Evolutionary conservation across 2,329 filamentous ascomycete genomes (phyloP).

Genomic region (Magnaporthiopsis poae): DNA sequence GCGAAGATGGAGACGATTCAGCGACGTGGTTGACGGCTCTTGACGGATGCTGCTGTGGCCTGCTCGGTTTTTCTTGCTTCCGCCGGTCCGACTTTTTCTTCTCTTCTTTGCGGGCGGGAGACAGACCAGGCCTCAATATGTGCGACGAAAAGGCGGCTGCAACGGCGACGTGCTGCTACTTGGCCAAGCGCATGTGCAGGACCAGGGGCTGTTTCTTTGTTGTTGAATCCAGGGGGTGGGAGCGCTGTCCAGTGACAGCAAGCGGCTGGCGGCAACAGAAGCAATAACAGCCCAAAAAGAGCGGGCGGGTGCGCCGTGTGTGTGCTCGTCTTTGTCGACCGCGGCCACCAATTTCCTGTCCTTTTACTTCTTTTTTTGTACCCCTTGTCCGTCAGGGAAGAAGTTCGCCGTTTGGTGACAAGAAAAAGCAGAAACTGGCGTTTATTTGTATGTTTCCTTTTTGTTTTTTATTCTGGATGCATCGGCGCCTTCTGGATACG

Average conservation of each 20-base stretch:
- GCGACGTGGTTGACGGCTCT: not conserved
- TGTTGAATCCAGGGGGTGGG: not conserved
- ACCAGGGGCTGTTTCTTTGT: not conserved
- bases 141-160: not conserved
- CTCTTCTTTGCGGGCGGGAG: not conserved
- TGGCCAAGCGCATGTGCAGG: not conserved
- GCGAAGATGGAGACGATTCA: too few species aligned
- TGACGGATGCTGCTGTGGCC: not conserved
- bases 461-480: not conserved
- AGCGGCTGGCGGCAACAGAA: too few species aligned
- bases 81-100: not conserved
- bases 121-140: not conserved
- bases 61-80: not conserved
- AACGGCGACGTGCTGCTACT: not conserved
- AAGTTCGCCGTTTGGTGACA: not conserved
- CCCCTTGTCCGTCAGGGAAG: not conserved
- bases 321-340: not conserved
- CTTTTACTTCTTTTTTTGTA: not conserved
- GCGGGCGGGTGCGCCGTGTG: not conserved
- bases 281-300: not conserved
- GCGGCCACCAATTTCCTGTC: not conserved
- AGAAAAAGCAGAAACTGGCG: not conserved
- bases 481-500: not conserved
- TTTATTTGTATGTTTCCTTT: not conserved
- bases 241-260: not conserved